Evolutionary conservation across 129 eudicot genomes (phyloP), one percentile per base, ranked within the genome.

Genomic region (Gnaphalium uliginosum): DNA sequence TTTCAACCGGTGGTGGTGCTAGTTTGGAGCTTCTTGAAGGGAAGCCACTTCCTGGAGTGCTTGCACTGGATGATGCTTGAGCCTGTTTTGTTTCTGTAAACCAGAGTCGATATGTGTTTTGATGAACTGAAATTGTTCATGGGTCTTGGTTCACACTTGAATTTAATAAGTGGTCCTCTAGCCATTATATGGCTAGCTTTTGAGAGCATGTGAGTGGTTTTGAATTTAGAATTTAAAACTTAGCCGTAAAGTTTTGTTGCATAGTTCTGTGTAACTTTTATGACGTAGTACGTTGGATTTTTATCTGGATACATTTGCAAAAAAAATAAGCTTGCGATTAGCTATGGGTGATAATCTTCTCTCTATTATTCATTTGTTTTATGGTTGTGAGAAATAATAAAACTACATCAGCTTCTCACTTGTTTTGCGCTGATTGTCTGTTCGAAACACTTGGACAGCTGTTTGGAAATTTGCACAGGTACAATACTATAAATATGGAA

Each of bases 21-120:
- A 92, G 98, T 79, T 85, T 92, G 94, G 98, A 92, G 66, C 96
- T 92, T 75, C 91, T 92, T 4, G 98, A 92, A 68, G 98, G 98
- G 10, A 92, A 92, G 75, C 72, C 85, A 3, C 91, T 92, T 8
- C 98, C 98, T 35, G 98, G 98, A 33, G 98, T 92, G 69, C 92
- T 92, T 70, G 98, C 98, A 18, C 84, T 92, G 24, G 78, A 92
- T 71, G 98, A 92, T 8, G 98, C 94, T 65, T 92, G 76, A 85
- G 59, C 68, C 29, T 15, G 27, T 61, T 23, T 13, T 23, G 30
- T 58, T 23, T 58, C 64, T 46, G 18, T 46, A 46, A 46, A 46
- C 53, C n/a, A 46, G n/a, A 46, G 53, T 46, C 1, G 6, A 46
- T 41, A 43, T 46, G 53, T 46, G 53, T 46, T 46, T 14, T 46